These are phyloP conservation scores for Lepidopterella palustris DNA, from an alignment of 495 filamentous ascomycete species.

Conservation along the genomic window DNA sequence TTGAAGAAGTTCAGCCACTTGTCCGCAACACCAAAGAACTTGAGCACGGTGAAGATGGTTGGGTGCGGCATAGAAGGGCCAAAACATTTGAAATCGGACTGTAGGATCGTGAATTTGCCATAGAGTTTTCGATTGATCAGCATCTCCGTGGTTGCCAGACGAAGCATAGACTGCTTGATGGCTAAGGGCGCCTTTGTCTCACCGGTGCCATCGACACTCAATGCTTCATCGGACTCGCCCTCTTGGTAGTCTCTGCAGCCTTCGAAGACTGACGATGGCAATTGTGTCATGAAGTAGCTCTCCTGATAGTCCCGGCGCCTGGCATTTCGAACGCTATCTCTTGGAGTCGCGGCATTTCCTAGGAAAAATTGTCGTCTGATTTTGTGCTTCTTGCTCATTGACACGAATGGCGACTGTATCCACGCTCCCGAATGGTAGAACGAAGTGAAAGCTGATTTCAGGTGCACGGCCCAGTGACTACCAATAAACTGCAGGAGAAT, in stretches of 20 bases:
- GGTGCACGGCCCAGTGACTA: slow-evolving; percentile 23
- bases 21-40: slow-evolving; percentile 28
- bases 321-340: slow-evolving; percentile 14
- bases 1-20: slow-evolving; percentile 33
- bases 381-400: slow-evolving; percentile 24
- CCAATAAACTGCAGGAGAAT: slow-evolving; percentile 31
- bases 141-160: slow-evolving; percentile 28
- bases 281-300: slow-evolving; percentile 33
- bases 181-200: slow-evolving; percentile 18
- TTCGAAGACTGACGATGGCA: slow-evolving; percentile 29
- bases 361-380: slow-evolving; percentile 34
- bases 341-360: neutral
- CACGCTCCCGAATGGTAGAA: slow-evolving; percentile 25
- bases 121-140: slow-evolving; percentile 28
- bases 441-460: slow-evolving; percentile 25
- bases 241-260: slow-evolving; percentile 12
- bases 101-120: slow-evolving; percentile 23
- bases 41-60: slow-evolving; percentile 28
- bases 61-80: slow-evolving; percentile 27
- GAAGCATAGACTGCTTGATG: slow-evolving; percentile 28
- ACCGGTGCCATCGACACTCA: slow-evolving; percentile 1
- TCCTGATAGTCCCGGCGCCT: slow-evolving; percentile 32
- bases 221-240: slow-evolving; percentile 15
- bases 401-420: slow-evolving; percentile 10
- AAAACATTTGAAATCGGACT: slow-evolving; percentile 31